These are phyloP conservation scores for Ascosphaera apis DNA, from an alignment of 2,329 filamentous ascomycete species.

Conservation along the genomic window DNA sequence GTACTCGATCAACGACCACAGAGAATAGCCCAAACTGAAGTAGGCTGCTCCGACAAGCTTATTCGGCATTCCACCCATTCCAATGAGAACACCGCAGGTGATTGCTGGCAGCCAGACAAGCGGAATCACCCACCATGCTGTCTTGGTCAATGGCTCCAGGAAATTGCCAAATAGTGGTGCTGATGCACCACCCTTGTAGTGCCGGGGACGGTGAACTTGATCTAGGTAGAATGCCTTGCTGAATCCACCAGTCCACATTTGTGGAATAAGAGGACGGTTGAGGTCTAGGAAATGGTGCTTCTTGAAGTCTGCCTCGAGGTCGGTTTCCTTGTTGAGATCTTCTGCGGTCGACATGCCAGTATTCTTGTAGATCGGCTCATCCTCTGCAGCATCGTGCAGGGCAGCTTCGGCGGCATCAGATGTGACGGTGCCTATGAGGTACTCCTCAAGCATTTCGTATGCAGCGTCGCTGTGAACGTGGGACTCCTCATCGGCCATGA, in stretches of 20 bases:
- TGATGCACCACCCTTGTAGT: slow-evolving; percentile 82
- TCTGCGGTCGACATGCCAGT: slow-evolving; percentile 82
- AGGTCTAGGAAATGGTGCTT: slow-evolving; percentile 88
- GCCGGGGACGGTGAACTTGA: slow-evolving; percentile 82
- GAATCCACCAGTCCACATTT: slow-evolving; percentile 76
- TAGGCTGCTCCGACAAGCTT: slow-evolving; percentile 30
- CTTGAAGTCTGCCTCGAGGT: slow-evolving; percentile 52
- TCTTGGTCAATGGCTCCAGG: slow-evolving; percentile 88
- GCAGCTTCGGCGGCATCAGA: slow-evolving; percentile 30
- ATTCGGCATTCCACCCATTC: slow-evolving; percentile 36
- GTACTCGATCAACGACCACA: slow-evolving; percentile 89
- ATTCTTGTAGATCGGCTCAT: slow-evolving; percentile 20
- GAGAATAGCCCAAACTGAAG: slow-evolving; percentile 44
- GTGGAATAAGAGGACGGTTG: slow-evolving; percentile 57
- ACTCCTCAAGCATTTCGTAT: slow-evolving; percentile 88
- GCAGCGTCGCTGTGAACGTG: slow-evolving; percentile 76
- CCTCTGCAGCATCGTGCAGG: slow-evolving; percentile 5
- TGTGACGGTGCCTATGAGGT: slow-evolving; percentile 56
- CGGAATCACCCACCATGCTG: slow-evolving; percentile 82
- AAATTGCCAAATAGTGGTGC: slow-evolving; percentile 95
- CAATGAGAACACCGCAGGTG: slow-evolving; percentile 45
- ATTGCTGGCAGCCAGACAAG: slow-evolving; percentile 65
- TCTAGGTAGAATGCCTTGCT: slow-evolving; percentile 90
- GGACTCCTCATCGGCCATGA: slow-evolving; percentile 61
- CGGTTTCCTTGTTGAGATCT: slow-evolving; percentile 70